Evolutionary conservation across 2,329 filamentous ascomycete species (phyloP).

Genomic region (Ophiobolus disseminans): DNA sequence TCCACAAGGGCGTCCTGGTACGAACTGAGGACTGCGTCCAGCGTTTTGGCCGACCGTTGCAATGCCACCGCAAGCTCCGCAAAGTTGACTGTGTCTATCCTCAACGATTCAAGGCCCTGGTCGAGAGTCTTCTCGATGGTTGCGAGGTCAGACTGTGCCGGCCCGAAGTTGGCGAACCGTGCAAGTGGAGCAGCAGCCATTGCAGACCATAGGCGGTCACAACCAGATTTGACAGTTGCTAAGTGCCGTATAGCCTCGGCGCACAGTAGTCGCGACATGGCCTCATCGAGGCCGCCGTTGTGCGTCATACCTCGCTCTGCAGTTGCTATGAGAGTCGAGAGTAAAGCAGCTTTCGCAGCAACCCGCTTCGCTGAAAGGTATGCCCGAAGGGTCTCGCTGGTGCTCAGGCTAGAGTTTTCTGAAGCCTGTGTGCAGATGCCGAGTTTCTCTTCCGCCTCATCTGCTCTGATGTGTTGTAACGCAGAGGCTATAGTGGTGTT

Average conservation of each 20-base stretch:
- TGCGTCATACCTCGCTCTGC: slow-evolving; percentile 67
- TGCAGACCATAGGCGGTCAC: slow-evolving; percentile 80
- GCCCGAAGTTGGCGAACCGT: slow-evolving; percentile 79
- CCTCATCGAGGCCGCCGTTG: slow-evolving; percentile 75
- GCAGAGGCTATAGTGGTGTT: slow-evolving; percentile 94
- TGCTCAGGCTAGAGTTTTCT: slow-evolving; percentile 69
- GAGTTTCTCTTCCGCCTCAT: slow-evolving; percentile 87
- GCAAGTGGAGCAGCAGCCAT: slow-evolving; percentile 80
- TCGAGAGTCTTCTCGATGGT: slow-evolving; percentile 90
- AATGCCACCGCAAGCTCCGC: slow-evolving; percentile 82
- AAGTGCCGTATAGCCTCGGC: slow-evolving; percentile 87
- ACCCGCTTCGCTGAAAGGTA: slow-evolving; percentile 87
- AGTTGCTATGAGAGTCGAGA: slow-evolving; percentile 20
- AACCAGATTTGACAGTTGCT: slow-evolving; percentile 82
- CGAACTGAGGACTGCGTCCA: slow-evolving; percentile 22
- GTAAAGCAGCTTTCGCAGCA: slow-evolving; percentile 74
- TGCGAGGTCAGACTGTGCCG: slow-evolving; percentile 84
- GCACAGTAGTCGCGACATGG: slow-evolving; percentile 67
- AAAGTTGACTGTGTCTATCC: slow-evolving; percentile 85
- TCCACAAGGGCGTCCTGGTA: slow-evolving; percentile 19
- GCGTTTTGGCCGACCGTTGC: slow-evolving; percentile 57
- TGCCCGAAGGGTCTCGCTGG: slow-evolving; percentile 86
- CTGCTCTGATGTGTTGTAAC: slow-evolving; percentile 82
- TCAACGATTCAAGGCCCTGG: slow-evolving; percentile 82
- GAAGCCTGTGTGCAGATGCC: slow-evolving; percentile 67